Evolutionary conservation across 2,329 filamentous ascomycete genomes (phyloP), one percentile per base, ranked within the genome.

Genomic region (Alternaria atra): DNA sequence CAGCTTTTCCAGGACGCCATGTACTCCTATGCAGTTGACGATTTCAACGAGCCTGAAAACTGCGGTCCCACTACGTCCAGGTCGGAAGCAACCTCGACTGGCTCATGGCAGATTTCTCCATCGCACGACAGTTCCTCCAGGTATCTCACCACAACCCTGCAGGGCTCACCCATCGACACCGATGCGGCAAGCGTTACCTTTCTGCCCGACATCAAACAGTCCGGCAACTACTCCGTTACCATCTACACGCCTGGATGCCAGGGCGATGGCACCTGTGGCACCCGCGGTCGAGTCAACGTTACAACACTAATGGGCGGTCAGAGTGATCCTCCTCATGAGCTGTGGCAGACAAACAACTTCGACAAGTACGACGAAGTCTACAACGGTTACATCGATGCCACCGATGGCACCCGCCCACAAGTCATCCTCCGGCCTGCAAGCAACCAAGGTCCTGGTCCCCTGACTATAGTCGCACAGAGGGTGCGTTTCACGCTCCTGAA

Each of bases 341-440:
- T 97, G 7, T 96, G 87, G 75, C 95, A 99, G 79, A 97, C 94
- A 17, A 99, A 99, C 80, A 87, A 96, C 76, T 96, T 90, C 77
- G 94, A 98, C 83, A 99, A 99, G 79, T 98, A 97, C 74, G 95
- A 99, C 75, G 89, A 92, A 68, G 89, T 99, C 60, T 97, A 93
- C 80, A 91, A 90, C 67, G 95, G 94, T 47, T 89, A 89, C 67
- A 88, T 99, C 55, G 93, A 98, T 74, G 89, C 89, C 55, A 89
- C 86, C 54, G 90, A 87, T 64, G 86, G 85, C 20, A 97, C 97
- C 83, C 89, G 89, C 42, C 93, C 94, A 13, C 87, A 87, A 5
- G 89, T 99, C 53, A 97, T 91, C 0, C 81, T 99, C 44, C 85
- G 88, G 0, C 91, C 94, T 5, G 82, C 88, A 23, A 77, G 85